Base-by-base conservation (phyloP, 2,329 filamentous ascomycete genomes). In the Arthrocladium fulminans region DNA sequence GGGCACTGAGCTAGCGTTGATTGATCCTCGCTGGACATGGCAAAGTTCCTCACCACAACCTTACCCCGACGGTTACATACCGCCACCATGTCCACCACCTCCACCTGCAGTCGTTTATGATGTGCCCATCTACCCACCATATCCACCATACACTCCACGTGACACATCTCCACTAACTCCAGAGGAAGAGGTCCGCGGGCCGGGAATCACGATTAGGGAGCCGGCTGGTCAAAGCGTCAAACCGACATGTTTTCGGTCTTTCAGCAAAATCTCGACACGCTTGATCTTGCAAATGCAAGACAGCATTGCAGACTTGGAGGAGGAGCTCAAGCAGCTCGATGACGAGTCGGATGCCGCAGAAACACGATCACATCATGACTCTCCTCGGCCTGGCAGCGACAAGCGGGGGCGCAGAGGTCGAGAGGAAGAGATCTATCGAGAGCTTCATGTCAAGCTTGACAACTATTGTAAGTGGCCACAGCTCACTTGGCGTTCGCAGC, bases 281-380 rank as follows among this genome's bases (percentile, higher is more conserved):
- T 69, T 94, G 2, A 69, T 96, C 2, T 72, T 95, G 0, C 82
- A 92, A 53, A 73, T 94, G 13, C 89, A 95, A 64, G 88, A 94
- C 60, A 87, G 94, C 63, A 78, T 95, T 15, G 73, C 75, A 24
- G 84, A 90, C 58, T 71, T 94, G 30, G 88, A 95, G 65, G 82
- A 88, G 59, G 80, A 89, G 49, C 74, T 96, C 1, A 76, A 79
- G 15, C 71, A 73, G 0, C 66, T 92, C 1, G 89, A 95, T 48
- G 27, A 41, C 3, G 45, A 41, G 78, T 59, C 68, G 68, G 12
- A 68, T 71, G 52, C 57, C 58, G 23, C 61, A 61, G n/a, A 58
- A 56, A 30, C 56, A 55, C 44, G 56, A 57, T 38, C 54, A 59
- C 23, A 52, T 59, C 15, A 20, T 8, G 25, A 22, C 17, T 48